phyloP scores from a whole-genome alignment of 2,329 filamentous ascomycete genomes.

The Cladosporium sp. region DNA sequence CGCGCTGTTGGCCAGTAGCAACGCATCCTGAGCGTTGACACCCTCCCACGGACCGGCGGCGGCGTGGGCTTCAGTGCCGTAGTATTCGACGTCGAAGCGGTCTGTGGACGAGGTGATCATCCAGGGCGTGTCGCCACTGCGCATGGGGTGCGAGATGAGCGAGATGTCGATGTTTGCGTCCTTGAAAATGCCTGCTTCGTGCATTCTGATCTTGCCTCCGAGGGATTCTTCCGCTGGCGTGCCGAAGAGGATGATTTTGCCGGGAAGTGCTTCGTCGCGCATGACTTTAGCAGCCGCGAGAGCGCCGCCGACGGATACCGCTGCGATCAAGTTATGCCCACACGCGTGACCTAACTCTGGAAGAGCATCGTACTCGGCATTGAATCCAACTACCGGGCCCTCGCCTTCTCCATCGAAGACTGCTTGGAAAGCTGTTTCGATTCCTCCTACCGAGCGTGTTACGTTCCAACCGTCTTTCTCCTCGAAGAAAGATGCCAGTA shows the following conservation, averaged over 20 bases:
- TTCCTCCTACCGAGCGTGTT: constrained; percentile 31
- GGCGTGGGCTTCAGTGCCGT: constrained; percentile 17
- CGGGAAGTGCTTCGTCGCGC: constrained; percentile 2
- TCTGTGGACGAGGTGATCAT: constrained; percentile 9
- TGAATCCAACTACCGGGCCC: constrained; percentile 40
- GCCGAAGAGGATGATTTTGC: constrained; percentile 8
- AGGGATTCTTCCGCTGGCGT: constrained; percentile 15
- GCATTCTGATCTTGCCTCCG: constrained; percentile 19
- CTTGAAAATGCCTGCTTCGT: constrained; percentile 13
- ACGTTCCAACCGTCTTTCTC: constrained; percentile 27
- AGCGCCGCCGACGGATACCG: constrained; percentile 4
- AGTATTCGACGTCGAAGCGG: constrained; percentile 10
- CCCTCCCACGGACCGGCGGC: constrained; percentile 20
- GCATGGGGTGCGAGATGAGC: constrained; percentile 9
- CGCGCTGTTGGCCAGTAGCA: constrained; percentile 16
- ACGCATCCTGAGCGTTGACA: constrained; percentile 19
- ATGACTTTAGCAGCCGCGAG: constrained; percentile 7
- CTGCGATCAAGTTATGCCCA: constrained; percentile 8
- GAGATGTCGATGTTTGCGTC: constrained; percentile 30
- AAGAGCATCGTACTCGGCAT: constrained; percentile 30
- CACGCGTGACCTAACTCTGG: constrained; percentile 5
- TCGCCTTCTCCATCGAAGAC: constrained; percentile 34
- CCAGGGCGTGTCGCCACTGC: constrained; percentile 3
- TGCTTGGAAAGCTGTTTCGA: constrained; percentile 15
- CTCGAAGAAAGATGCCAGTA: constrained; percentile 50